phyloP scores from a whole-genome alignment of 2,329 filamentous ascomycete species.

The Aspergillus brasiliensis region DNA sequence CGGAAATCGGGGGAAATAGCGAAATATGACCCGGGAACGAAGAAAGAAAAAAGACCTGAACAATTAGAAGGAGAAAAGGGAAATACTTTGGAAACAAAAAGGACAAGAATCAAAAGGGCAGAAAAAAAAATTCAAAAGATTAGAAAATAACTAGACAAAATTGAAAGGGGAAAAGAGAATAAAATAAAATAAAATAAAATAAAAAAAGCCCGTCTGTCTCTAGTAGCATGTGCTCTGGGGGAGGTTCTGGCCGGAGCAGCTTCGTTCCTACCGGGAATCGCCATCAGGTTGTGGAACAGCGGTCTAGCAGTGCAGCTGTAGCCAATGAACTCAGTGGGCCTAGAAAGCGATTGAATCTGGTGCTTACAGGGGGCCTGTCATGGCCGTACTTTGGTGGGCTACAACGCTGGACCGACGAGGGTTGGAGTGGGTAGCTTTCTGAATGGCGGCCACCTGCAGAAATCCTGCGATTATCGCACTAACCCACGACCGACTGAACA shows the following conservation, averaged over 20 bases:
- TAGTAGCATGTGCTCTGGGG: conserved; percentile 24
- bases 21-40: too few relatives aligned
- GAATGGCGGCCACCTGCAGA: conserved; percentile 33
- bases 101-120: not conserved
- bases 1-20: not conserved
- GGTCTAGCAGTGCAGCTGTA: conserved; percentile 27
- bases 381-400: conserved; percentile 13
- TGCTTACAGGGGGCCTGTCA: conserved; percentile 29
- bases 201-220: conserved; percentile 8
- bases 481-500: conserved; percentile 10
- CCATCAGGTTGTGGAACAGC: conserved; percentile 34
- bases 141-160: not conserved
- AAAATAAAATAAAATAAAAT: conserved; percentile 6
- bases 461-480: conserved; percentile 16
- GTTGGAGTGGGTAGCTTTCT: conserved; percentile 10
- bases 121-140: not conserved
- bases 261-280: conserved; percentile 26
- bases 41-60: not conserved
- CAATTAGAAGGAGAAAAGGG: not conserved
- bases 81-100: not conserved
- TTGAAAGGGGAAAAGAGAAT: not conserved
- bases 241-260: conserved; percentile 17
- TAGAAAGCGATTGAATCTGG: conserved; percentile 29
- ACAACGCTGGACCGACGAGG: conserved; percentile 18
- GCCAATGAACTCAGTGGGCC: conserved; percentile 32